Conservation (phyloP, 116 monocot species). For the Zostera marina region DNA sequence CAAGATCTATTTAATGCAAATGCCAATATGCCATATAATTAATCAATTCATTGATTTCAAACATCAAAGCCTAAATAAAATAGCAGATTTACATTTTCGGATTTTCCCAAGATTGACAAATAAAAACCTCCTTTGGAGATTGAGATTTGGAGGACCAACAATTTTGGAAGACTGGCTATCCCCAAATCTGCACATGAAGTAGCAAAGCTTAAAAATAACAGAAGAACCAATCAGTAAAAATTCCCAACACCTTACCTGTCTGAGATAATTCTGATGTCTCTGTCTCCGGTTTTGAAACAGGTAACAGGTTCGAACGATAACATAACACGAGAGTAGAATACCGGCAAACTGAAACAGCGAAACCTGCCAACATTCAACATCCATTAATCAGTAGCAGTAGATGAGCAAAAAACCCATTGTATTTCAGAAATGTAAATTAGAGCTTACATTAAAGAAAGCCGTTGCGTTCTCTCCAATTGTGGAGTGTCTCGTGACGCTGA, state of each 20-base stretch:
- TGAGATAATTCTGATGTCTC: constrained; percentile 23
- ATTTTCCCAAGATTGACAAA: too few relatives aligned
- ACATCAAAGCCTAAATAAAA: too few relatives aligned
- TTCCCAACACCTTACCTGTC: constrained; percentile 6
- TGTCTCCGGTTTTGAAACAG: constrained; percentile 39
- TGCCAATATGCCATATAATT: too few relatives aligned
- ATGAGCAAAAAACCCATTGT: background rate
- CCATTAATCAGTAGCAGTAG: background rate
- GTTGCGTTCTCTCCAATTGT: constrained; percentile 45
- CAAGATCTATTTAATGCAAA: too few relatives aligned
- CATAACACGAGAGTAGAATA: constrained; percentile 71
- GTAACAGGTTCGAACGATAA: constrained; percentile 62
- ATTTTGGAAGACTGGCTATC: background rate
- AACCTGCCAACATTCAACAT: constrained; percentile 20
- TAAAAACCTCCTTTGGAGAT: background rate
- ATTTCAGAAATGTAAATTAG: background rate
- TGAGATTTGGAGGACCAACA: background rate
- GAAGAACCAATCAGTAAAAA: background rate
- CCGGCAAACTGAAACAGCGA: constrained; percentile 61
- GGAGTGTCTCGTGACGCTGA: constrained; percentile 36
- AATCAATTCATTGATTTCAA: too few relatives aligned
- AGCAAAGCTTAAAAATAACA: background rate
- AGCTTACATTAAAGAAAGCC: constrained; percentile 46
- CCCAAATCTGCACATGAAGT: background rate
- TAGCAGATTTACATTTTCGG: too few relatives aligned